These are phyloP conservation scores for Iberis amara DNA, from an alignment of 441 rosid species.

Conservation along the genomic window DNA sequence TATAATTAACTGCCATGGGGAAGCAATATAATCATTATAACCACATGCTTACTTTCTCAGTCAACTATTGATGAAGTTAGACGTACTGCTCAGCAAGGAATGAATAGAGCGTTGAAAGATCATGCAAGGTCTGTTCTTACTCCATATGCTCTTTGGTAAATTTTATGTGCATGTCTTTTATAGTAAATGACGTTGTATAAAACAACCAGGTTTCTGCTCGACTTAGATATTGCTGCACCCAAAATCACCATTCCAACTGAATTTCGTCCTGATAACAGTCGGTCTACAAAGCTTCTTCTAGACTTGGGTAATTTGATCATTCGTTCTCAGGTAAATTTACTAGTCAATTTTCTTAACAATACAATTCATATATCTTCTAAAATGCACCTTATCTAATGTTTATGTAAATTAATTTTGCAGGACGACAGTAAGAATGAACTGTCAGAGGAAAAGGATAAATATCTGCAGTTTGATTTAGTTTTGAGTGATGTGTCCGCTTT, in stretches of 20 bases:
- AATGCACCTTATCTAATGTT: slow-evolving; percentile 17
- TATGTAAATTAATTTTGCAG: slow-evolving; percentile 41
- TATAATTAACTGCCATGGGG: slow-evolving; percentile 15
- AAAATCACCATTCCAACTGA: slow-evolving; percentile 96
- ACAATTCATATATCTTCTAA: slow-evolving; percentile 9
- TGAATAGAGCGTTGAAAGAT: slow-evolving; percentile 87
- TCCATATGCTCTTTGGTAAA: slow-evolving; percentile 18
- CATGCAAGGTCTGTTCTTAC: slow-evolving; percentile 61
- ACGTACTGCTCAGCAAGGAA: slow-evolving; percentile 97
- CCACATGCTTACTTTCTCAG: slow-evolving; percentile 38
- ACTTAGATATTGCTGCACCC: slow-evolving; percentile 98
- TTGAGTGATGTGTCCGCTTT: slow-evolving; percentile 91
- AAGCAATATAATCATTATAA: neutral
- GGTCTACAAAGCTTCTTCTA: slow-evolving; percentile 85
- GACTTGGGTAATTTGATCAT: slow-evolving; percentile 95
- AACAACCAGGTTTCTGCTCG: slow-evolving; percentile 75
- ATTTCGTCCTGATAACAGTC: slow-evolving; percentile 63
- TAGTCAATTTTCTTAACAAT: slow-evolving; percentile 19
- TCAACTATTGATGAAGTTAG: slow-evolving; percentile 95
- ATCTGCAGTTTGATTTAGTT: slow-evolving; percentile 90
- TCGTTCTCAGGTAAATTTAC: slow-evolving; percentile 64
- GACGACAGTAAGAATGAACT: slow-evolving; percentile 51
- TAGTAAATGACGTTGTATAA: slow-evolving; percentile 30
- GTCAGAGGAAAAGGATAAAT: slow-evolving; percentile 60
- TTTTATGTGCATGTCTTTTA: slow-evolving; percentile 11